A percentile compares a stretch with the other conserved stretches of the same genome.
Evolutionary conservation across 2,329 filamentous ascomycete species (phyloP).

Genomic region (Hirsutella rhossiliensis): DNA sequence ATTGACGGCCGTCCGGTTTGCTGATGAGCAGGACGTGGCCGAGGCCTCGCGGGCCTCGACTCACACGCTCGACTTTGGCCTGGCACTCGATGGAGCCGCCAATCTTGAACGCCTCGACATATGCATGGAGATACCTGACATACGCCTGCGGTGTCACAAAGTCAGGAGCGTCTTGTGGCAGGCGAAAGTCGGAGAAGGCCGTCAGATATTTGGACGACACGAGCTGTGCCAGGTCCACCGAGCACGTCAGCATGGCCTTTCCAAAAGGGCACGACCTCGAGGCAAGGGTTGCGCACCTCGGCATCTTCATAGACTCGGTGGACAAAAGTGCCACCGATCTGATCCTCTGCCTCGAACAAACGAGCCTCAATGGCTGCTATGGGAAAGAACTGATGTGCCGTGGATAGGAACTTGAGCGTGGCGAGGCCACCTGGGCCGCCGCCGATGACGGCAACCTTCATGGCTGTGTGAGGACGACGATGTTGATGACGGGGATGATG

Average conservation of each 20-base stretch:
- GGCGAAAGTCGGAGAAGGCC: slow-evolving; percentile 35
- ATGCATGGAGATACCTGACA: slow-evolving; percentile 28
- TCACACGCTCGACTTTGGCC: slow-evolving; percentile 17
- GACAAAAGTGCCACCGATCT: slow-evolving; percentile 34
- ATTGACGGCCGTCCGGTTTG: neutral
- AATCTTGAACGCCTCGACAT: slow-evolving; percentile 25
- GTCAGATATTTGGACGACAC: slow-evolving; percentile 39
- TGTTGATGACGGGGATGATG: neutral
- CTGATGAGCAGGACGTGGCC: slow-evolving; percentile 7
- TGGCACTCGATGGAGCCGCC: slow-evolving; percentile 22
- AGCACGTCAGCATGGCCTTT: neutral
- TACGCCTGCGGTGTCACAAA: slow-evolving; percentile 29
- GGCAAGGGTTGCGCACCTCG: slow-evolving; percentile 18
- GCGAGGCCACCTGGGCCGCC: slow-evolving; percentile 30
- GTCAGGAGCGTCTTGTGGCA: slow-evolving; percentile 27
- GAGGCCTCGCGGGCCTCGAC: slow-evolving; percentile 3
- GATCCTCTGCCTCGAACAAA: slow-evolving; percentile 30
- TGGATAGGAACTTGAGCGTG: slow-evolving; percentile 26
- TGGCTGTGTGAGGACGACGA: slow-evolving; percentile 2
- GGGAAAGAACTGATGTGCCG: slow-evolving; percentile 24
- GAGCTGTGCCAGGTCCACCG: slow-evolving; percentile 14
- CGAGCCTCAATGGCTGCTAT: slow-evolving; percentile 25
- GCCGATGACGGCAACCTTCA: slow-evolving; percentile 29
- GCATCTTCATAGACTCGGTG: slow-evolving; percentile 35
- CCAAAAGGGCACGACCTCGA: neutral